Evolutionary conservation across 2,329 filamentous ascomycete genomes (phyloP), one percentile per base, ranked within the genome.

Genomic region (Fusarium sp.): DNA sequence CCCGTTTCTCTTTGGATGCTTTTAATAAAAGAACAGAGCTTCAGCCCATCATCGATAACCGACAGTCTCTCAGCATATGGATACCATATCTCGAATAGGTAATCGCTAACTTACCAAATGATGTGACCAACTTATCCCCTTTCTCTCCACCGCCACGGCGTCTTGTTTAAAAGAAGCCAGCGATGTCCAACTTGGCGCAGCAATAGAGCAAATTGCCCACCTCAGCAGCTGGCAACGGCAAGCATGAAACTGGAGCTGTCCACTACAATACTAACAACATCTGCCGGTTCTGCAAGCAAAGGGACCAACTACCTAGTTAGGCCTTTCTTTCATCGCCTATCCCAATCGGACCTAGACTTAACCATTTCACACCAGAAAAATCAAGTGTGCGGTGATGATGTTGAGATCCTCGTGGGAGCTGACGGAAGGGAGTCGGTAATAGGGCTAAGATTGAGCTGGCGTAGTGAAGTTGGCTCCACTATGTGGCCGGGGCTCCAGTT

Each of bases 371-470:
- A 45, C 57, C 53, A 72, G 67, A 54, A 64, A 60, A 69, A 56
- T 65, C 37, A 59, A 60, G 69, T 75, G 75, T 67, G 74, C 57
- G 67, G 60, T 71, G 67, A 71, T 72, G 68, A 64, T 70, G 65
- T 74, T 57, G 58, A 73, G 64, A 73, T 72, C 58, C 62, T 75
- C 64, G 62, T 72, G 71, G 56, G 71, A 71, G 73, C 71, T 76
- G 73, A 73, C 64, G 70, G 68, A 66, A 65, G 66, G 66, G 69
- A 74, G 60, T 73, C 67, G 71, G 74, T 61, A 76, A 70, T 76
- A 76, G 74, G 75, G 75, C 74, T 76, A 76, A 54, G 67, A 69
- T 72, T 75, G 66, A 74, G 69, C 69, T 73, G 74, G 73, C 70
- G 67, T 72, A 63, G 48, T 68, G 56, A 70, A 48, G 42, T 52